phyloP scores from a whole-genome alignment of 164 flowering plant genomes.

The Macadamia integrifolia region DNA sequence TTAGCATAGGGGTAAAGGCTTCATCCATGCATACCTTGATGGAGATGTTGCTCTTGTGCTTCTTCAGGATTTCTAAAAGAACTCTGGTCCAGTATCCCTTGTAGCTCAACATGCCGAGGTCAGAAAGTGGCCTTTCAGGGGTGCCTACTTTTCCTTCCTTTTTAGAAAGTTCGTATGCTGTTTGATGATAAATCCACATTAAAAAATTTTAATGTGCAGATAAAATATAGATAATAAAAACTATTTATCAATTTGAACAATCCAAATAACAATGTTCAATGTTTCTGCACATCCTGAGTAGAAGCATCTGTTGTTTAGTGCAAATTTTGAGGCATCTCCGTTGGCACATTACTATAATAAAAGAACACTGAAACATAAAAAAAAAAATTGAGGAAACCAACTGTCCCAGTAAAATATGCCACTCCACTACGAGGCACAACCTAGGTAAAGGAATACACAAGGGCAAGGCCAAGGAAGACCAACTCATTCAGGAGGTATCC shows the following conservation, averaged over 20 bases:
- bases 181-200: conserved; percentile 6
- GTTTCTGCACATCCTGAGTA: too few species aligned
- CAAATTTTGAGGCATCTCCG: too few species aligned
- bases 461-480: too few species aligned
- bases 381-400: too few species aligned
- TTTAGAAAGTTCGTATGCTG: conserved; percentile 95
- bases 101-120: conserved; percentile 89
- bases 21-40: conserved; percentile 54
- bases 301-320: too few species aligned
- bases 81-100: conserved; percentile 96
- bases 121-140: conserved; percentile 96
- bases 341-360: too few species aligned
- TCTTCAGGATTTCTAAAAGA: conserved; percentile 83
- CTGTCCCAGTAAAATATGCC: too few species aligned
- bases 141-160: conserved; percentile 97
- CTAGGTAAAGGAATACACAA: too few species aligned
- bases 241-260: background rate
- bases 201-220: background rate
- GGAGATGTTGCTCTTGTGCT: conserved; percentile 94
- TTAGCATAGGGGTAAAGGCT: background rate
- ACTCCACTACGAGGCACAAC: too few species aligned
- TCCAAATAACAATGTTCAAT: background rate
- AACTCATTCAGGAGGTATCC: too few species aligned
- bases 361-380: too few species aligned
- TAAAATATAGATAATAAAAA: background rate